Evolutionary conservation across 2,329 filamentous ascomycete genomes (phyloP).

Genomic region (Cadophora sp.): DNA sequence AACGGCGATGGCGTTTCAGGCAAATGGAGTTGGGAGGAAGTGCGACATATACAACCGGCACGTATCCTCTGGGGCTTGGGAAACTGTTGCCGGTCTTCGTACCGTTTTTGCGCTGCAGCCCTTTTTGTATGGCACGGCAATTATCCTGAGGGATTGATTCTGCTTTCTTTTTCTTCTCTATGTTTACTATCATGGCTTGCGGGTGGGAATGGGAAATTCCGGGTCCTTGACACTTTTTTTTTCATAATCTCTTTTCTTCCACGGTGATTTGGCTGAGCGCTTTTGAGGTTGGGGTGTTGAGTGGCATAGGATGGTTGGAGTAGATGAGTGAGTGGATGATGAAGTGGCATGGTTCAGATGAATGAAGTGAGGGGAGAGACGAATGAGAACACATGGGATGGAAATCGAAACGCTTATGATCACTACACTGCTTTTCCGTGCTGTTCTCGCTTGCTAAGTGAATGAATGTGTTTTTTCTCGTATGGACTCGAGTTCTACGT

Average conservation of each 20-base stretch:
- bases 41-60: conserved; percentile 13
- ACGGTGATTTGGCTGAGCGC: conserved; percentile 7
- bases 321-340: background rate
- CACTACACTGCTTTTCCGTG: background rate
- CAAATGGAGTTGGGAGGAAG: conserved; percentile 11
- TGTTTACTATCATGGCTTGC: conserved; percentile 12
- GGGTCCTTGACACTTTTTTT: background rate
- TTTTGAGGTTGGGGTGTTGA: background rate
- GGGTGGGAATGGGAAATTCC: conserved; percentile 1
- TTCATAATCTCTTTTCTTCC: background rate
- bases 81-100: background rate
- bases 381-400: conserved; percentile 8
- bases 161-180: background rate
- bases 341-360: background rate
- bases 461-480: background rate
- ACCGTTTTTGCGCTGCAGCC: background rate
- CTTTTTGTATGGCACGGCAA: conserved; percentile 8
- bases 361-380: background rate
- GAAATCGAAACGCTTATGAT: conserved; percentile 14
- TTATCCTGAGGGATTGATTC: background rate
- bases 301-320: background rate
- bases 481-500: background rate
- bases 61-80: conserved; percentile 5
- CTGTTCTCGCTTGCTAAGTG: background rate
- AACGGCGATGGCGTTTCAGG: conserved; percentile 24